Conservation (phyloP, 2,329 filamentous ascomycete species). For the Monosporascus sp. region DNA sequence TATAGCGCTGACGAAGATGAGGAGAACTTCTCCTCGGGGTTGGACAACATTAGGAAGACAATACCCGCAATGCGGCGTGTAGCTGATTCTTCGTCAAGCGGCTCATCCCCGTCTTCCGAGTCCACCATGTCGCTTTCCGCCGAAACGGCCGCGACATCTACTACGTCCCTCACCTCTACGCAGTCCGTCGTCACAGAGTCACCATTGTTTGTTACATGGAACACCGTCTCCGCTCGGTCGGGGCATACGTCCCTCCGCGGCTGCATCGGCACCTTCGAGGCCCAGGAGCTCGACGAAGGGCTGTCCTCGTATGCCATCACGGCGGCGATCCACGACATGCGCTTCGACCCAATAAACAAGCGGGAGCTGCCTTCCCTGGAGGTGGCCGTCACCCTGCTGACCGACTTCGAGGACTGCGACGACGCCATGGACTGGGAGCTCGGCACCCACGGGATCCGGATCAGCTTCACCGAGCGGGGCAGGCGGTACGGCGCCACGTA, state of each 20-base stretch:
- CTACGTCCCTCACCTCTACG: conserved; percentile 33
- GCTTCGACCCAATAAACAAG: conserved; percentile 52
- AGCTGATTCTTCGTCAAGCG: conserved; percentile 21
- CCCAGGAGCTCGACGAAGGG: conserved; percentile 67
- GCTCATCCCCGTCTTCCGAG: conserved; percentile 22
- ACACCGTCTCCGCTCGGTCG: conserved; percentile 56
- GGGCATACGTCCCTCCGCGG: conserved; percentile 71
- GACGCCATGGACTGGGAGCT: conserved; percentile 80
- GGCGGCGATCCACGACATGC: conserved; percentile 62
- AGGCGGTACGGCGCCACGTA: conserved; percentile 82
- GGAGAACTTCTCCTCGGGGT: conserved; percentile 18
- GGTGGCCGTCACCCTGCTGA: conserved; percentile 75
- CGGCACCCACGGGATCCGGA: conserved; percentile 80
- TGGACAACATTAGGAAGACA: conserved; percentile 23
- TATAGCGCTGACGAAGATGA: conserved; percentile 14
- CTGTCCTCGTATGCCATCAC: conserved; percentile 78
- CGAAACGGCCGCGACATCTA: conserved; percentile 41
- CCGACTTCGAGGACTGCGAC: conserved; percentile 72
- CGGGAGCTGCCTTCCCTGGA: conserved; percentile 54
- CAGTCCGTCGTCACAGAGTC: conserved; percentile 40
- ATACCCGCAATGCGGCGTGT: conserved; percentile 22
- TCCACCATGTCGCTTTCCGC: conserved; percentile 32
- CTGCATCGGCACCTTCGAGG: conserved; percentile 93
- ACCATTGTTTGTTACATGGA: conserved; percentile 94
- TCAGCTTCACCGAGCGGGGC: conserved; percentile 73